Evolutionary conservation across 371 early-diverging fungal genomes (phyloP).

Genomic region (Mortierella polycephala): DNA sequence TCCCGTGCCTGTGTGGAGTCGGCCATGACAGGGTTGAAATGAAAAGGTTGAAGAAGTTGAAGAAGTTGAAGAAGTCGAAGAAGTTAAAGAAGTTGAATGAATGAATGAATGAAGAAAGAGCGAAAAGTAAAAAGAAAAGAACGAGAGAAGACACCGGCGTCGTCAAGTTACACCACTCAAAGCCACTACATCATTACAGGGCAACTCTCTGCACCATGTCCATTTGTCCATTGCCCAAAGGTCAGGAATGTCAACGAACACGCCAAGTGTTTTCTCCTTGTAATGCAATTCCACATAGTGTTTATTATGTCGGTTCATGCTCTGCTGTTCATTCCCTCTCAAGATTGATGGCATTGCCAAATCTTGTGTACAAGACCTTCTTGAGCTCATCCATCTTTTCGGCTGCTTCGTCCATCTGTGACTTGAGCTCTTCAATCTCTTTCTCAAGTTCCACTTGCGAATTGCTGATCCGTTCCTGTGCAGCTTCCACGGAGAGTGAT

Average conservation of each 20-base stretch:
- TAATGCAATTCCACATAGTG: background rate
- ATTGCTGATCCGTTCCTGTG: constrained; percentile 74
- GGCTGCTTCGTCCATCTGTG: constrained; percentile 74
- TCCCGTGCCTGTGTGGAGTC: background rate
- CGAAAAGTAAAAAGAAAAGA: background rate
- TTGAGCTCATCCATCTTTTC: constrained; percentile 88
- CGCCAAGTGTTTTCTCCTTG: too few relatives aligned
- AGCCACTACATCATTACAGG: too few relatives aligned
- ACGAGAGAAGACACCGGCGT: background rate
- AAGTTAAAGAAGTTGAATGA: background rate
- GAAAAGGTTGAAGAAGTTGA: background rate
- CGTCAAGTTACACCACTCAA: too few relatives aligned
- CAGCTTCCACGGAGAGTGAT: constrained; percentile 77
- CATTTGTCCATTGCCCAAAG: too few relatives aligned
- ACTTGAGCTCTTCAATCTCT: constrained; percentile 70
- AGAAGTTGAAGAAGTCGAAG: background rate
- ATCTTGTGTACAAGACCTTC: constrained; percentile 87
- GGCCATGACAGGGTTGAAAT: background rate
- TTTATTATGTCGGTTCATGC: background rate
- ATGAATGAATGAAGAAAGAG: background rate
- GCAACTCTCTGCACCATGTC: too few relatives aligned
- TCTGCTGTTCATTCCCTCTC: constrained; percentile 74
- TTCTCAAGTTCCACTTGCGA: constrained; percentile 69
- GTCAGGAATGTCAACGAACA: too few relatives aligned
- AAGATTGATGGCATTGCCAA: constrained; percentile 94